Percentiles rank a stretch among this genome's conserved stretches.
Conservation (phyloP, 2,329 filamentous ascomycete species). For the Penicillium sp. region DNA sequence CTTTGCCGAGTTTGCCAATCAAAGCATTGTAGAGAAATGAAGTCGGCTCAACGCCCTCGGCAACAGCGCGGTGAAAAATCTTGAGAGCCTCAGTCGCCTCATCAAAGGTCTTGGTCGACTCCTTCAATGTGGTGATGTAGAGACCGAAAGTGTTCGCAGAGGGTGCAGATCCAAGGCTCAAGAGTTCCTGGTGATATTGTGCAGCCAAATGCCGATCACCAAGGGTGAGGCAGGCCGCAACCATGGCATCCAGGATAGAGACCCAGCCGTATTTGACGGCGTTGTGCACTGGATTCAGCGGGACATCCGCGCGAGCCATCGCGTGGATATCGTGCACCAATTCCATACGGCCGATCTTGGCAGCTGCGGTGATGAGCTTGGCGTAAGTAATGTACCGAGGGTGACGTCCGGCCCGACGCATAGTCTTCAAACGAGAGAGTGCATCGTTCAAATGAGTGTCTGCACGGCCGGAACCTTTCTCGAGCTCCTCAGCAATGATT, state of each 20-base stretch:
- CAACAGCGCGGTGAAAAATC: constrained; percentile 90
- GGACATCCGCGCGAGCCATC: constrained; percentile 85
- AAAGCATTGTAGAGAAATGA: constrained; percentile 98
- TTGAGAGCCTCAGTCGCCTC: constrained; percentile 95
- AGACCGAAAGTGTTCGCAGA: constrained; percentile 97
- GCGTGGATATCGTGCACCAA: constrained; percentile 79
- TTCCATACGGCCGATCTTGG: constrained; percentile 74
- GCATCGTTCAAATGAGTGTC: constrained; percentile 73
- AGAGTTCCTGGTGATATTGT: constrained; percentile 83
- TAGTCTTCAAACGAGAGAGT: constrained; percentile 78
- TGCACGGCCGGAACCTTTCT: constrained; percentile 68
- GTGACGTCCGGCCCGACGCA: constrained; percentile 84
- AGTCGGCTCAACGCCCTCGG: constrained; percentile 89
- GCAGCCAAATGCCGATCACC: constrained; percentile 75
- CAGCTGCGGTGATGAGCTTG: constrained; percentile 86
- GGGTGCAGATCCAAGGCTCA: constrained; percentile 83
- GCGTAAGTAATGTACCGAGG: constrained; percentile 95
- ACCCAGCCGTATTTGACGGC: constrained; percentile 94
- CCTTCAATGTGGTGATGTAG: constrained; percentile 98
- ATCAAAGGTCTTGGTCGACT: constrained; percentile 94
- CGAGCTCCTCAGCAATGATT: constrained; percentile 81
- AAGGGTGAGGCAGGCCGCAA: constrained; percentile 79
- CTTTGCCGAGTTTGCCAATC: constrained; percentile 97
- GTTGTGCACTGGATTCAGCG: constrained; percentile 73
- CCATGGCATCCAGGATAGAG: constrained; percentile 92